Evolutionary conservation across 345 rosid species (phyloP).

Genomic region (Pseudoturritis turrita): DNA sequence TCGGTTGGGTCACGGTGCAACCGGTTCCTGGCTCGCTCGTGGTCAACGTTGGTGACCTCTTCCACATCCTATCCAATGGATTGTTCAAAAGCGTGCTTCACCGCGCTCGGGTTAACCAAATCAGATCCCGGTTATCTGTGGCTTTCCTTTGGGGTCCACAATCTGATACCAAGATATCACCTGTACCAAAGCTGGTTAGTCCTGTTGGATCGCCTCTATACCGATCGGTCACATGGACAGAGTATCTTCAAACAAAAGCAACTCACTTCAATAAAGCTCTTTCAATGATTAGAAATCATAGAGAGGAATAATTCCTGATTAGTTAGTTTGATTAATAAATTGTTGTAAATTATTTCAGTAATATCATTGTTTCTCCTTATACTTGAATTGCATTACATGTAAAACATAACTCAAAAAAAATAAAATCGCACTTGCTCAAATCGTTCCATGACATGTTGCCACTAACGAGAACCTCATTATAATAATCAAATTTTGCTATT

Average conservation of each 20-base stretch:
- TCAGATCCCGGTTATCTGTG: conserved; percentile 52
- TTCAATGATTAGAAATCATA: conserved; percentile 35
- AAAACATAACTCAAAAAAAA: not conserved
- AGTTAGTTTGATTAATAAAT: conserved; percentile 12
- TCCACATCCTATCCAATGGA: conserved; percentile 69
- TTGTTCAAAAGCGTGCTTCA: conserved; percentile 54
- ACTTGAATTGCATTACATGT: not conserved
- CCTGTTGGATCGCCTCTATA: conserved; percentile 34
- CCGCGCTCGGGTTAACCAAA: conserved; percentile 54
- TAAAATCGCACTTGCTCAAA: not conserved
- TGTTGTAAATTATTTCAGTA: not conserved
- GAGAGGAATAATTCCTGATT: conserved; percentile 9
- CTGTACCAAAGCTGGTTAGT: conserved; percentile 33
- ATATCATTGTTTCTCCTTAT: not conserved
- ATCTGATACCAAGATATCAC: conserved; percentile 38
- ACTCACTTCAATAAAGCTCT: conserved; percentile 55
- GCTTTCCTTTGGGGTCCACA: conserved; percentile 62
- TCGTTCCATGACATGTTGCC: conserved; percentile 17
- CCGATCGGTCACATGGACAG: conserved; percentile 47
- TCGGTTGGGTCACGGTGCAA: conserved; percentile 61
- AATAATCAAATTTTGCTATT: conserved; percentile 3
- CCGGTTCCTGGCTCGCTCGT: conserved; percentile 58
- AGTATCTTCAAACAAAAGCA: conserved; percentile 53
- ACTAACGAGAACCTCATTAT: conserved; percentile 10
- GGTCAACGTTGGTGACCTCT: conserved; percentile 79